phyloP scores from a whole-genome alignment of 495 filamentous ascomycete genomes.

The Cenococcum geophilum region DNA sequence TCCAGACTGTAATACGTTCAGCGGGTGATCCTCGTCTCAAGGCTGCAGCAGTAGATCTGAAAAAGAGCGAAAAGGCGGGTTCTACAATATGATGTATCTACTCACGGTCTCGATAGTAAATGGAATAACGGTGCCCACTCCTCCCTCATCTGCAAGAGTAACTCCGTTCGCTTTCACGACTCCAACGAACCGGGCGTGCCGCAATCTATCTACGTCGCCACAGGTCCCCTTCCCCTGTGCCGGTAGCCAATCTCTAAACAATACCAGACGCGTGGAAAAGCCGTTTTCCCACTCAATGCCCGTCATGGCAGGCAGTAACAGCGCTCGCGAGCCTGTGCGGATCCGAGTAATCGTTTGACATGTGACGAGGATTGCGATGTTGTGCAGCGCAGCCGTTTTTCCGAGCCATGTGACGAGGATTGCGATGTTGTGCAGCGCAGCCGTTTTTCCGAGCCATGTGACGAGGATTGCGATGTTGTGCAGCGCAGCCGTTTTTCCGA shows the following conservation, averaged over 20 bases:
- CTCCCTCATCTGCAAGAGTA: constrained; percentile 29
- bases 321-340: constrained; percentile 47
- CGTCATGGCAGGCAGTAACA: constrained; percentile 66
- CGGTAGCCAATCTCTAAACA: constrained; percentile 60
- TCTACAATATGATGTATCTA: constrained; percentile 16
- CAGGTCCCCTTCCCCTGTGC: constrained; percentile 24
- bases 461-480: constrained; percentile 3
- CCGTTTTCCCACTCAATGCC: constrained; percentile 63
- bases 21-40: constrained; percentile 17
- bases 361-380: constrained; percentile 62
- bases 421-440: constrained; percentile 56
- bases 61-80: background rate
- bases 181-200: constrained; percentile 35
- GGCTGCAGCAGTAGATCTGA: background rate
- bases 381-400: no score
- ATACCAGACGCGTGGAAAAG: constrained; percentile 58
- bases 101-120: constrained; percentile 32
- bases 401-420: no score
- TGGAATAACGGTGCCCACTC: constrained; percentile 31
- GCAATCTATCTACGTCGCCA: constrained; percentile 23
- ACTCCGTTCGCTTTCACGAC: constrained; percentile 33
- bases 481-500: constrained; percentile 61
- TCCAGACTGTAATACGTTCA: constrained; percentile 23
- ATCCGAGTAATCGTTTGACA: constrained; percentile 69
- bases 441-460: no score